Base-by-base conservation (phyloP, 2,329 filamentous ascomycete genomes). In the Cercospora janseana region DNA sequence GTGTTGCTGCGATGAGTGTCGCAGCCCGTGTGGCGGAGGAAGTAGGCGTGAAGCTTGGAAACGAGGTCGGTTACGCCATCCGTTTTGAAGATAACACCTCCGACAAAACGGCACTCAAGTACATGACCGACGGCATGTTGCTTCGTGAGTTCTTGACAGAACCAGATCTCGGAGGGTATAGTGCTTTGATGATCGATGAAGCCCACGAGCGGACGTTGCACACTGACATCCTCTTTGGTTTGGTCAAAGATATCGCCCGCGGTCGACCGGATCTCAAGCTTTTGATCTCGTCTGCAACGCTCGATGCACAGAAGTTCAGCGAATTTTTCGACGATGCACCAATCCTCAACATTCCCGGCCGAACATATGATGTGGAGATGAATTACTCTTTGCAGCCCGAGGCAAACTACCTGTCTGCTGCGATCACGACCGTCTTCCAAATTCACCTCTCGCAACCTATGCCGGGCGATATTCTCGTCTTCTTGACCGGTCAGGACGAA, bases 101-200 rank as follows among this genome's bases (percentile, higher is more conserved):
- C 66, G 89, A 95, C 63, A 94, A 95, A 72, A 97, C 93, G 0
- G 77, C 92, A 6, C 72, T 98, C 47, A 94, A 95, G 69, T 97
- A 95, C 70, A 92, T 95, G 87, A 98, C 93, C 0, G 93, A 98
- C 64, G 93, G 93, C 66, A 95, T 97, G 86, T 75, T 97, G 29
- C 75, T 97, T 23, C 80, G 90, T 65, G 89, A 95, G 66, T 87
- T 96, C 58, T 81, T 96, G 72, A 92, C 88, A 0, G 89, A 95
- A 63, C 91, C 92, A 0, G 84, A 92, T 59, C 74, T 97, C 4
- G 80, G 82, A 1, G 83, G 82, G 12, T 97, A 97, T 62, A 87
- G 88, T 4, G 88, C 85, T 9, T 72, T 98, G 56, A 96, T 98
- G 85, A 92, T 98, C 49, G 93, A 98, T 66, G 93, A 98, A 68